These are phyloP conservation scores for Zygosaccharomyces sapae DNA, from an alignment of 1,139 yeast species.

Conservation along the genomic window DNA sequence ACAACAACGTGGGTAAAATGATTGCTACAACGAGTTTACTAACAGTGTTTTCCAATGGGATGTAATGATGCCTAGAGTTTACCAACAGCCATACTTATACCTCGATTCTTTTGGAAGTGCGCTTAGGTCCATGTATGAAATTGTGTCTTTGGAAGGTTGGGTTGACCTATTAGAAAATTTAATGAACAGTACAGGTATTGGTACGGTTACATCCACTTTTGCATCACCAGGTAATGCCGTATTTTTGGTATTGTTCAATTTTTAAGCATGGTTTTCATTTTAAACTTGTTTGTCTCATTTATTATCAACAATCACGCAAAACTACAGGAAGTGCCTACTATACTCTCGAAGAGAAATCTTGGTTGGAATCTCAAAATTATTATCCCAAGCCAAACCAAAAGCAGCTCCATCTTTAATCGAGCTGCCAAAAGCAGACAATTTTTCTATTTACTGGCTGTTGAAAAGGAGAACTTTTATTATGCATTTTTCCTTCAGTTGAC, in stretches of 20 bases:
- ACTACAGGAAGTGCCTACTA: constrained; percentile 81
- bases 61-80: constrained; percentile 67
- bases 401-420: constrained; percentile 48
- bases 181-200: constrained; percentile 69
- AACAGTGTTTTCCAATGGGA: constrained; percentile 71
- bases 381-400: constrained; percentile 68
- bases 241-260: constrained; percentile 71
- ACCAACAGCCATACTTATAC: constrained; percentile 57
- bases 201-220: constrained; percentile 52
- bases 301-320: constrained; percentile 77
- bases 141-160: constrained; percentile 94
- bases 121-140: constrained; percentile 68
- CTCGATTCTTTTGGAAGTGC: constrained; percentile 66
- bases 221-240: constrained; percentile 69
- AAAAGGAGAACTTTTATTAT: constrained; percentile 38
- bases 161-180: constrained; percentile 65
- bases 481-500: constrained; percentile 41
- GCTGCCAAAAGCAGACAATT: constrained; percentile 41
- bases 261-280: constrained; percentile 76
- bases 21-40: constrained; percentile 62
- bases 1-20: constrained; percentile 41
- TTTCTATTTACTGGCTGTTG: constrained; percentile 53
- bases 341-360: constrained; percentile 76
- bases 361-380: constrained; percentile 77
- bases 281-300: constrained; percentile 85